Evolutionary conservation across 768 basidiomycete species (phyloP).

Genomic region (Pleurotus tuber-regium): DNA sequence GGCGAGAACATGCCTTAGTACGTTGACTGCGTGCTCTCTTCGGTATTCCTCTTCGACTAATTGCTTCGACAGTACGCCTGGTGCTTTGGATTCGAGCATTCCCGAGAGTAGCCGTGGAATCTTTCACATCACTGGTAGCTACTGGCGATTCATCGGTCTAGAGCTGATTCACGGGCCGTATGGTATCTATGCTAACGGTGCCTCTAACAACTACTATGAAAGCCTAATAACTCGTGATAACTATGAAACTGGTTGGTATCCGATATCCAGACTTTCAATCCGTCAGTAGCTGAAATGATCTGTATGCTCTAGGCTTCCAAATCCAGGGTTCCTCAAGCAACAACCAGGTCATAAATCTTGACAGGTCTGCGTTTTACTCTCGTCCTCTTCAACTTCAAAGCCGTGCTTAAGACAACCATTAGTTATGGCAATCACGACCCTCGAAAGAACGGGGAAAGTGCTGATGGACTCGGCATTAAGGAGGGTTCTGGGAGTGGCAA

Average conservation of each 20-base stretch:
- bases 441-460: conserved; percentile 1
- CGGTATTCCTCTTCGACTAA: background rate
- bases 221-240: background rate
- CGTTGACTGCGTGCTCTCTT: background rate
- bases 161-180: conserved; percentile 2
- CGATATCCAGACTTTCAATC: background rate
- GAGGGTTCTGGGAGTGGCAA: background rate
- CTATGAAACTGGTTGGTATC: background rate
- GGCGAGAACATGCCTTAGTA: background rate
- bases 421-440: conserved; percentile 1
- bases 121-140: background rate
- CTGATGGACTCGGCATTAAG: background rate
- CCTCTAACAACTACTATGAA: background rate
- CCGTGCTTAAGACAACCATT: too few species aligned
- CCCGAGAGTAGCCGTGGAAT: background rate
- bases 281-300: background rate
- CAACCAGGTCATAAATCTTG: background rate
- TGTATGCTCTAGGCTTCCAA: background rate
- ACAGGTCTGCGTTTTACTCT: background rate
- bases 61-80: background rate
- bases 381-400: too few species aligned
- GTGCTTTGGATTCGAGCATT: background rate
- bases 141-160: background rate
- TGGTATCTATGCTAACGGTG: background rate
- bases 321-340: background rate